phyloP scores from a whole-genome alignment of 140 eudicot species.

The Ambrosia hybrid region DNA sequence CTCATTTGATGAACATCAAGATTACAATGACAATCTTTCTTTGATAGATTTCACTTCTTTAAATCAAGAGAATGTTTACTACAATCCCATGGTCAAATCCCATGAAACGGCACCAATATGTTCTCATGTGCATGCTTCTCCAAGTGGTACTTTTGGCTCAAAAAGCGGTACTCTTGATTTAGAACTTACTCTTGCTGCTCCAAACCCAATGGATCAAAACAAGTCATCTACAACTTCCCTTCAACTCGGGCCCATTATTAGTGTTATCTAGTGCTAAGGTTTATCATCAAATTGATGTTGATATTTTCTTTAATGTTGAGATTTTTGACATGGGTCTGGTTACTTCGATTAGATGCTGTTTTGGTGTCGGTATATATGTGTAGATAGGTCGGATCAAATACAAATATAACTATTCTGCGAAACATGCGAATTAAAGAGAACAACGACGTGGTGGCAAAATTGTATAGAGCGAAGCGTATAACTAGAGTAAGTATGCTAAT shows the following conservation, averaged over 20 bases:
- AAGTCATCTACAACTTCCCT: slow-evolving; percentile 37
- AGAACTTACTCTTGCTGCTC: slow-evolving; percentile 59
- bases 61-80: slow-evolving; percentile 32
- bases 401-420: too few relatives aligned
- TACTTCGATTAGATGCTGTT: slow-evolving; percentile 11
- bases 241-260: slow-evolving; percentile 43
- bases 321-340: not conserved
- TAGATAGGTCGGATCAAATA: too few relatives aligned
- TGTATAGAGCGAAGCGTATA: too few relatives aligned
- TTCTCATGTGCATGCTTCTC: slow-evolving; percentile 16
- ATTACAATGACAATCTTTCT: slow-evolving; percentile 21
- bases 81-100: slow-evolving; percentile 21
- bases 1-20: slow-evolving; percentile 33
- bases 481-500: too few relatives aligned
- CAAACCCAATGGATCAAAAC: slow-evolving; percentile 40
- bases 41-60: slow-evolving; percentile 38
- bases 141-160: slow-evolving; percentile 1
- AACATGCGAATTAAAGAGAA: too few relatives aligned
- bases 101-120: slow-evolving; percentile 36
- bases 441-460: too few relatives aligned
- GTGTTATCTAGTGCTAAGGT: slow-evolving; percentile 33
- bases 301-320: slow-evolving; percentile 16
- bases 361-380: too few relatives aligned
- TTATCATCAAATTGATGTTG: slow-evolving; percentile 19
- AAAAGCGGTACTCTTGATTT: slow-evolving; percentile 38